A percentile compares a stretch with the other conserved stretches of the same genome.
phyloP scores from a whole-genome alignment of 2,329 filamentous ascomycete species.

The Xylaria arbuscula region DNA sequence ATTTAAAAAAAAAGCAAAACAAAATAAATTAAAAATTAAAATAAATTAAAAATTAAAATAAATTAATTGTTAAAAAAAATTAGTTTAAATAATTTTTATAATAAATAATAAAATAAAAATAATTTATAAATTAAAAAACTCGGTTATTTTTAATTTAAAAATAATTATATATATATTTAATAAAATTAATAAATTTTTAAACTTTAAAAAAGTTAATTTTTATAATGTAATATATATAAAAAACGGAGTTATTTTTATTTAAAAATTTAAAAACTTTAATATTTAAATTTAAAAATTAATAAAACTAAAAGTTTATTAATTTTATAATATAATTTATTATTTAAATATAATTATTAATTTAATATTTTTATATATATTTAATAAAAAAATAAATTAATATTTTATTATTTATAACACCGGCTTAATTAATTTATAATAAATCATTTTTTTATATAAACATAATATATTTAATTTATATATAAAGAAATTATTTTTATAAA shows the following conservation, averaged over 20 bases:
- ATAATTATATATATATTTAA: slow-evolving; percentile 3
- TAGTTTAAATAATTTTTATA: too few species aligned
- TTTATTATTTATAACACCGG: neutral
- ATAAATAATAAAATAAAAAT: neutral
- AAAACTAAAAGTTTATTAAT: neutral
- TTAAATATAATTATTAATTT: neutral
- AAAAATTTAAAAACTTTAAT: too few species aligned
- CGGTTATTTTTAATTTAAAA: neutral
- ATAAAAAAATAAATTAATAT: neutral
- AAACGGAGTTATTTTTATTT: neutral
- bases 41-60: neutral
- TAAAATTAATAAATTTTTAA: slow-evolving; percentile 8
- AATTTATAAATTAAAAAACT: neutral
- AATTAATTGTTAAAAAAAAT: too few species aligned
- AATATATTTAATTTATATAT: too few species aligned
- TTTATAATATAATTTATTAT: slow-evolving; percentile 1
- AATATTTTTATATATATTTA: neutral
- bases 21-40: slow-evolving; percentile 1
- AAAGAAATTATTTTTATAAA: neutral
- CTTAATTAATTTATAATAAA: neutral
- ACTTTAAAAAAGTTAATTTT: slow-evolving; percentile 3
- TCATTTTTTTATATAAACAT: neutral
- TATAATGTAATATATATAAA: slow-evolving; percentile 8
- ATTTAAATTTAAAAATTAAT: too few species aligned
- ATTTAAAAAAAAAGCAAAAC: slow-evolving; percentile 2